A percentile compares a stretch with the other conserved stretches of the same genome.
Evolutionary conservation across 2,329 filamentous ascomycete species (phyloP).

Genomic region (Fusarium nygamai): DNA sequence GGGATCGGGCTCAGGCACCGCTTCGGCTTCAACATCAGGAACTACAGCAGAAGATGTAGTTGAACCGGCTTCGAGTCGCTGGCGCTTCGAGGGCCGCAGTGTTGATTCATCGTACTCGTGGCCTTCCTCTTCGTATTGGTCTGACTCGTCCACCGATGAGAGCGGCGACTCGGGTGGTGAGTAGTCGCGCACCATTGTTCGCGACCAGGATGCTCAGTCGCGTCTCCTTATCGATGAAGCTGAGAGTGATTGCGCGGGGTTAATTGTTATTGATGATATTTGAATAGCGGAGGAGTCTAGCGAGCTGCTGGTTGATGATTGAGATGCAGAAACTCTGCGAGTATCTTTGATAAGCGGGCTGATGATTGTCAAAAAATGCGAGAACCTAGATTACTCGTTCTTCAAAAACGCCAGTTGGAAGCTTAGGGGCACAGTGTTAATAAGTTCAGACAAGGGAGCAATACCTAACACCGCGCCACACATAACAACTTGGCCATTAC

Average conservation of each 20-base stretch:
- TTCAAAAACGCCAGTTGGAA: slow-evolving; percentile 42
- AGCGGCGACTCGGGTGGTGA: slow-evolving; percentile 58
- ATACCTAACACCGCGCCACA: no score
- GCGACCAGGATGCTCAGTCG: slow-evolving; percentile 36
- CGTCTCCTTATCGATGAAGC: slow-evolving; percentile 31
- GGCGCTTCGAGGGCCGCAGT: slow-evolving; percentile 58
- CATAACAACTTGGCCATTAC: slow-evolving; percentile 1
- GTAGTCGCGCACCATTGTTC: slow-evolving; percentile 51
- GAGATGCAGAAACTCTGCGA: not conserved
- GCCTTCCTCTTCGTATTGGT: slow-evolving; percentile 58
- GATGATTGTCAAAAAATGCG: slow-evolving; percentile 21
- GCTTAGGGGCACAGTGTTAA: slow-evolving; percentile 39
- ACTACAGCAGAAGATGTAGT: slow-evolving; percentile 57
- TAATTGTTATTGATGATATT: not conserved
- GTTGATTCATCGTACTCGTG: slow-evolving; percentile 55
- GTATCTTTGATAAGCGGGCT: slow-evolving; percentile 4
- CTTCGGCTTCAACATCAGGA: slow-evolving; percentile 55
- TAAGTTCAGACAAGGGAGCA: not conserved
- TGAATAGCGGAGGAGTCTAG: not conserved
- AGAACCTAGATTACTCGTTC: slow-evolving; percentile 15
- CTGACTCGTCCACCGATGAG: slow-evolving; percentile 58
- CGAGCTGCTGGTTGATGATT: not conserved
- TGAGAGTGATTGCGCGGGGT: slow-evolving; percentile 2
- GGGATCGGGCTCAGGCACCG: slow-evolving; percentile 60
- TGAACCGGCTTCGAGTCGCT: slow-evolving; percentile 57